Percentiles rank a stretch among this genome's conserved stretches.
Evolutionary conservation across 345 rosid genomes (phyloP).

Genomic region (Anacardium occidentale): DNA sequence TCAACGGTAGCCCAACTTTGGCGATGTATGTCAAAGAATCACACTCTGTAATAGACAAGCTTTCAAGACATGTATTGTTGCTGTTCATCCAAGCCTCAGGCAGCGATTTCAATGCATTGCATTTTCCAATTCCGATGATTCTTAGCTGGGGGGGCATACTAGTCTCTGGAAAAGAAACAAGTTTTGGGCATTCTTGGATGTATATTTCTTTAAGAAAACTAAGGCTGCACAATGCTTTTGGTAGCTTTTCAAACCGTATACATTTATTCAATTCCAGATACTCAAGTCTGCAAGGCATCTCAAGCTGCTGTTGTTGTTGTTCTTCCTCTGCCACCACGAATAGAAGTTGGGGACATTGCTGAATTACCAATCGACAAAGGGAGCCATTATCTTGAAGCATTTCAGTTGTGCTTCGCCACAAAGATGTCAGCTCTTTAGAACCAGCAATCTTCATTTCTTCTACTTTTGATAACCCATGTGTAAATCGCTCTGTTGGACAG

Average conservation of each 20-base stretch:
- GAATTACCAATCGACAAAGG: neutral
- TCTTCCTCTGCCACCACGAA: slow-evolving; percentile 12
- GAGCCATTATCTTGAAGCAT: neutral
- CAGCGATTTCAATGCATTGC: neutral
- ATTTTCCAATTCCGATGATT: neutral
- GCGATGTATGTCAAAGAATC: neutral
- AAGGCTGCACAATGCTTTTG: neutral
- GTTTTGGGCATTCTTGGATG: neutral
- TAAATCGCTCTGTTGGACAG: neutral
- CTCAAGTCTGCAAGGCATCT: neutral
- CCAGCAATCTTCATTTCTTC: slow-evolving; percentile 9
- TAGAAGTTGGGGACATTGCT: neutral
- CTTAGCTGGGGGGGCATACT: neutral
- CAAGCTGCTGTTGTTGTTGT: neutral
- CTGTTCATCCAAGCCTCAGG: neutral
- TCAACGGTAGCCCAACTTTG: neutral
- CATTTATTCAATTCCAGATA: neutral
- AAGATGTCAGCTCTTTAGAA: neutral
- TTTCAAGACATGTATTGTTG: neutral
- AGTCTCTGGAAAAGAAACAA: neutral
- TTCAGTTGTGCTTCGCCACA: neutral
- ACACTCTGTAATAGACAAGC: neutral
- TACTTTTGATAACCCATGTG: neutral
- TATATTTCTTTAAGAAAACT: neutral
- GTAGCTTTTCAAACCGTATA: neutral